Conservation (phyloP, 148 eudicot genomes). For the Pharnaceum exiguum region DNA sequence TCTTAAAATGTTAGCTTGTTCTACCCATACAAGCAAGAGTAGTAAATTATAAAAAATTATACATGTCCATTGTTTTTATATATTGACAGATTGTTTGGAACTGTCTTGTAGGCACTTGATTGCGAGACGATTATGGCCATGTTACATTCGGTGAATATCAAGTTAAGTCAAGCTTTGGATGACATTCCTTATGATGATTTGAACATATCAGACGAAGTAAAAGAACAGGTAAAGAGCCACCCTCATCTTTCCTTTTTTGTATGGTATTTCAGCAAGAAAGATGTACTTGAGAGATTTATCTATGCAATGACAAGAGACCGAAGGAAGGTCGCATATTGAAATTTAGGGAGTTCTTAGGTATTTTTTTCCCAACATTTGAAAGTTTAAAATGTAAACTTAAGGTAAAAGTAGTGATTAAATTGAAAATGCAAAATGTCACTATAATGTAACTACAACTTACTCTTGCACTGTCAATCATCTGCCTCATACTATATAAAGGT, state of each 20-base stretch:
- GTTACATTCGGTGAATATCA: conserved; percentile 55
- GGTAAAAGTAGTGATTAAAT: no score
- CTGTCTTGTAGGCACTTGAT: conserved; percentile 52
- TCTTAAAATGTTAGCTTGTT: not conserved
- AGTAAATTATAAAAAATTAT: not conserved
- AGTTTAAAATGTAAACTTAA: no score
- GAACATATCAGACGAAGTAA: conserved; percentile 67
- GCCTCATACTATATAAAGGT: no score
- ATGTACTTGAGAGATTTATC: not conserved
- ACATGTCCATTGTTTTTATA: not conserved
- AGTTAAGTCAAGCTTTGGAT: conserved; percentile 46
- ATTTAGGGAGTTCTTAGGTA: no score
- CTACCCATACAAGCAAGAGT: not conserved
- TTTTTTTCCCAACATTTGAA: no score
- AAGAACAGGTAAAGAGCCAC: conserved; percentile 49
- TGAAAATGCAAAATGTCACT: no score
- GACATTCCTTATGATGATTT: conserved; percentile 63
- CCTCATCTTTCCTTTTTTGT: not conserved
- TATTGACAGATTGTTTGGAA: not conserved
- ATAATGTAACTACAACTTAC: no score
- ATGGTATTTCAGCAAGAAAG: not conserved
- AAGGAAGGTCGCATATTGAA: no score
- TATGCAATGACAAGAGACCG: no score
- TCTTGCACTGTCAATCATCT: no score
- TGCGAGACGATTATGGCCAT: conserved; percentile 47